Evolutionary conservation across 2,329 filamentous ascomycete species (phyloP).

Genomic region (Aspergillus sp.): DNA sequence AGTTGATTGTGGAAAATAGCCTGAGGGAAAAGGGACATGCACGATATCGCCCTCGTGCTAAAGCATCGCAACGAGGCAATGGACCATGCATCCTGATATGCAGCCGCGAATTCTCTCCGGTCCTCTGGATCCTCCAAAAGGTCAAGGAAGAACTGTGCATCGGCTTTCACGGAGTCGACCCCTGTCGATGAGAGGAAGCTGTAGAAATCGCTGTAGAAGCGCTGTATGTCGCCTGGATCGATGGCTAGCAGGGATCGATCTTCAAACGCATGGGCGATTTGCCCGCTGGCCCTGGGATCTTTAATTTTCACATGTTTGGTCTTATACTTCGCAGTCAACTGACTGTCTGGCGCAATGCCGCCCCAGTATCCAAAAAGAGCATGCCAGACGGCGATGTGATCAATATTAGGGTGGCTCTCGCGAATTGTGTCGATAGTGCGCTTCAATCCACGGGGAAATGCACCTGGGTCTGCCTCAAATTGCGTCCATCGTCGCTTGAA

Average conservation of each 20-base stretch:
- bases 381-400: slow-evolving; percentile 92
- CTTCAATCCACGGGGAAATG: slow-evolving; percentile 79
- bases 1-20: slow-evolving; percentile 83
- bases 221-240: slow-evolving; percentile 68
- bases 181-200: slow-evolving; percentile 71
- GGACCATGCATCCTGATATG: slow-evolving; percentile 85
- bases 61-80: slow-evolving; percentile 77
- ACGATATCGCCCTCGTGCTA: slow-evolving; percentile 75
- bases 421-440: slow-evolving; percentile 69
- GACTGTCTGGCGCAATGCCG: slow-evolving; percentile 72
- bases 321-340: slow-evolving; percentile 75
- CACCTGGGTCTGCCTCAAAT: slow-evolving; percentile 79
- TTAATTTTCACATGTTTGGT: slow-evolving; percentile 61
- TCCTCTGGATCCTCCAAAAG: slow-evolving; percentile 66
- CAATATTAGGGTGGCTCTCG: slow-evolving; percentile 66
- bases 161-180: slow-evolving; percentile 86
- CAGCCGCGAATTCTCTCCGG: slow-evolving; percentile 68
- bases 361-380: slow-evolving; percentile 88
- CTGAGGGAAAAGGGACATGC: slow-evolving; percentile 90
- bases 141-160: slow-evolving; percentile 88
- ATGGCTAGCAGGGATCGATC: slow-evolving; percentile 67
- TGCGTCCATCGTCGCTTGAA: slow-evolving; percentile 65
- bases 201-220: slow-evolving; percentile 92
- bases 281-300: slow-evolving; percentile 53
- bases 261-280: slow-evolving; percentile 24